Evolutionary conservation across 352 stramenopile species (phyloP).

Genomic region (Globisporangium okanoganense): DNA sequence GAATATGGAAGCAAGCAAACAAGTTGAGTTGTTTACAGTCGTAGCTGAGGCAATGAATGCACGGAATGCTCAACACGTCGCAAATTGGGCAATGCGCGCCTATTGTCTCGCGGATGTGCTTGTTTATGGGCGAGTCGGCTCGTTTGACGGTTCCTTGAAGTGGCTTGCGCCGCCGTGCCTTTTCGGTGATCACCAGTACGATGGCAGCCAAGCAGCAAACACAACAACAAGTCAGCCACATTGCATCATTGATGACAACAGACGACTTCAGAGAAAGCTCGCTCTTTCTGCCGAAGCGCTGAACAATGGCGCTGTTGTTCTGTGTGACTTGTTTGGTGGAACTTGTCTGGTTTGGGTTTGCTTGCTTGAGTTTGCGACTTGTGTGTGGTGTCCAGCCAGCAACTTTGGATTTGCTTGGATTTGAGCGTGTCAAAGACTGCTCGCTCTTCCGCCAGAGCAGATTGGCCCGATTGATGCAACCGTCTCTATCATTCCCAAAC

Average conservation of each 20-base stretch:
- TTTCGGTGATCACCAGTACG: constrained; percentile 4
- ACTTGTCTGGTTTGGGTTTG: not conserved
- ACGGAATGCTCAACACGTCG: no score
- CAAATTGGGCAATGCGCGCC: no score
- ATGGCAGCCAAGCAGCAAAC: not conserved
- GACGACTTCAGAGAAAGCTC: constrained; percentile 4
- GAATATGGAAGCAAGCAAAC: no score
- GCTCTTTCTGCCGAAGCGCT: not conserved
- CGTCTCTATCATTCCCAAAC: constrained; percentile 1
- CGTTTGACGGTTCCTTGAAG: no score
- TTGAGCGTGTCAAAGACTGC: not conserved
- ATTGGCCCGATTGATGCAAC: not conserved
- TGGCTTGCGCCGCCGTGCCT: constrained; percentile 1
- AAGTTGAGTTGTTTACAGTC: no score
- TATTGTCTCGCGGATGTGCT: no score
- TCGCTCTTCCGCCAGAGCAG: not conserved
- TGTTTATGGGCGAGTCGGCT: no score
- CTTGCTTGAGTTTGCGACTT: not conserved
- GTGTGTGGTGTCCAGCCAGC: no score
- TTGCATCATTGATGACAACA: not conserved
- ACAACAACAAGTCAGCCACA: constrained; percentile 1
- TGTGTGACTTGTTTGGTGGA: not conserved
- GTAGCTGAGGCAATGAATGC: no score
- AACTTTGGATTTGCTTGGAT: not conserved
- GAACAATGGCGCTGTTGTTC: not conserved